A percentile compares a stretch with the other conserved stretches of the same genome.
Evolutionary conservation across 108 stramenopile genomes (phyloP).

Genomic region (Stephanodiscus triporus): DNA sequence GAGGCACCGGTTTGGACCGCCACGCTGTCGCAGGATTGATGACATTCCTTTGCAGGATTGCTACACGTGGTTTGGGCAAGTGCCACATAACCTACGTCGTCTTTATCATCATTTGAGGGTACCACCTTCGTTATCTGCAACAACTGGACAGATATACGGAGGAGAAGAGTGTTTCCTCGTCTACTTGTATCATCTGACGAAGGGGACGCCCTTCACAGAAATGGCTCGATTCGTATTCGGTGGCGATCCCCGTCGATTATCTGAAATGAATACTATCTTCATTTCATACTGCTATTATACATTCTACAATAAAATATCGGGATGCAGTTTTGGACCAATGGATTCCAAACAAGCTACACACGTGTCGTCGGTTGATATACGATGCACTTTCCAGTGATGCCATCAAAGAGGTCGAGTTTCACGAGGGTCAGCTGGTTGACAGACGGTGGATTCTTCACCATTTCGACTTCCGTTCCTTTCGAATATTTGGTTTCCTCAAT

Average conservation of each 20-base stretch:
- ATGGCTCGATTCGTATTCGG: conserved; percentile 3
- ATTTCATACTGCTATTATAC: not conserved
- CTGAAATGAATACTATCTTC: not conserved
- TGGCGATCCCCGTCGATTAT: not conserved
- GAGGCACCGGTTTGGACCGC: too few relatives aligned
- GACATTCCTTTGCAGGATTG: too few relatives aligned
- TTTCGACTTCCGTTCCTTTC: not conserved
- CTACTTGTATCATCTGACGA: not conserved
- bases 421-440: not conserved
- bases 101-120: not conserved
- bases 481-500: not conserved
- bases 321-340: not conserved
- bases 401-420: not conserved
- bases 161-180: conserved; percentile 3
- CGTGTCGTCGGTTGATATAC: not conserved
- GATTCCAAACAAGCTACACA: not conserved
- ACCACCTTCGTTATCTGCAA: not conserved
- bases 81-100: too few relatives aligned
- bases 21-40: too few relatives aligned
- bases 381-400: not conserved
- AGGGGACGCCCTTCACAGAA: not conserved
- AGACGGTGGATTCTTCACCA: conserved; percentile 1
- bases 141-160: not conserved
- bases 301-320: conserved; percentile 3
- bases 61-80: too few relatives aligned